Conservation (phyloP, 441 rosid species). For the Aquilaria agallochum region DNA sequence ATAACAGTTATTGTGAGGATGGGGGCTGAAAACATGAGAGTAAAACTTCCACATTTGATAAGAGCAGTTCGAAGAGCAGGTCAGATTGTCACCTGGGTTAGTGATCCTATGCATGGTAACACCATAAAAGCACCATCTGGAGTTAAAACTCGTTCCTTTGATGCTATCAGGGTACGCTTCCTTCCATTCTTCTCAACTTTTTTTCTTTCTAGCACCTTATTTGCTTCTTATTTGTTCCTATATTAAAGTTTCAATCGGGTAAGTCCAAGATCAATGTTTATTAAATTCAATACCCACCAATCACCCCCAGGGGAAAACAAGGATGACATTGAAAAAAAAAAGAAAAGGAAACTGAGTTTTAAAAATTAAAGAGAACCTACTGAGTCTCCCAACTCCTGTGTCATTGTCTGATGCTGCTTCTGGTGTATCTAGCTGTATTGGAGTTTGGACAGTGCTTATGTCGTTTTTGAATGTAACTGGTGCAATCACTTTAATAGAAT, state of each 20-base stretch:
- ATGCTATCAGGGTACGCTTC: slow-evolving; percentile 45
- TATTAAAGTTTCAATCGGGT: too few species aligned
- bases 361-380: neutral
- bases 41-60: slow-evolving; percentile 40
- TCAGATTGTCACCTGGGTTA: slow-evolving; percentile 38
- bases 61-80: slow-evolving; percentile 36
- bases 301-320: too few species aligned
- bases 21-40: slow-evolving; percentile 39
- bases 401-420: too few species aligned
- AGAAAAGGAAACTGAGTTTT: neutral
- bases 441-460: too few species aligned
- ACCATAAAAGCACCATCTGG: slow-evolving; percentile 52
- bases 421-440: too few species aligned
- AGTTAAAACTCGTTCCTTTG: slow-evolving; percentile 63
- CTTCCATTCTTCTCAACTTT: neutral
- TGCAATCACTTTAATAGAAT: neutral
- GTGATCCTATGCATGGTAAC: slow-evolving; percentile 41
- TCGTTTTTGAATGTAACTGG: neutral
- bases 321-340: too few species aligned
- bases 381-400: neutral
- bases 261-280: too few species aligned
- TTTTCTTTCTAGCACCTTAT: neutral
- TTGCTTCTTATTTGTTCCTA: neutral
- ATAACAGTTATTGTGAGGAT: slow-evolving; percentile 37
- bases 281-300: too few species aligned